These are phyloP conservation scores for Meira nashicola DNA, from an alignment of 1,284 basidiomycete genomes.

Conservation along the genomic window DNA sequence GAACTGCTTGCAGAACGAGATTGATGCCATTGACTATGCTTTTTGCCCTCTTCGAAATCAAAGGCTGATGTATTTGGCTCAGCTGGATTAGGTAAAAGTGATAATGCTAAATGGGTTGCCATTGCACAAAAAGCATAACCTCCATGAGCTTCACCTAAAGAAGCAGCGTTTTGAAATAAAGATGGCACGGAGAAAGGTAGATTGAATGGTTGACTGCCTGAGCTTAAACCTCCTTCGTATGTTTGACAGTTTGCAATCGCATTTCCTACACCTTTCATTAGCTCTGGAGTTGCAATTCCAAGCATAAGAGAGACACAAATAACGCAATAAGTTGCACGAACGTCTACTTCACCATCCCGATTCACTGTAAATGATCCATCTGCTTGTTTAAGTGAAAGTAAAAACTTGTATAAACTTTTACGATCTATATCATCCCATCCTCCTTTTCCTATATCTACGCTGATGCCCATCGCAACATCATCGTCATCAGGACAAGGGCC, in stretches of 20 bases:
- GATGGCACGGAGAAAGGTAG: constrained; percentile 19
- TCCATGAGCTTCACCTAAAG: constrained; percentile 90
- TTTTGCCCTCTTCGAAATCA: neutral
- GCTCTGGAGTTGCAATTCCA: constrained; percentile 79
- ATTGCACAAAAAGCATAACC: constrained; percentile 93
- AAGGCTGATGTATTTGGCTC: neutral
- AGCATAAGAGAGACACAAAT: constrained; percentile 67
- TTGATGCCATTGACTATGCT: neutral
- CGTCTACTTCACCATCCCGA: constrained; percentile 83
- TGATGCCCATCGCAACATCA: constrained; percentile 23
- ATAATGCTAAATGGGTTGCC: constrained; percentile 75
- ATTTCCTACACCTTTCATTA: constrained; percentile 58
- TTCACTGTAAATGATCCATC: constrained; percentile 93
- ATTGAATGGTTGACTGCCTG: constrained; percentile 66
- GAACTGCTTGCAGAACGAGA: constrained; percentile 37
- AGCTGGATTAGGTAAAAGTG: constrained; percentile 55
- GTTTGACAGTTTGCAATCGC: constrained; percentile 74
- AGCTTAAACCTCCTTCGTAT: constrained; percentile 93
- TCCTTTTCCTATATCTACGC: constrained; percentile 53
- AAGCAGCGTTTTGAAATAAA: constrained; percentile 41
- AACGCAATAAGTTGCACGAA: constrained; percentile 74
- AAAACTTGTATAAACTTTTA: constrained; percentile 70
- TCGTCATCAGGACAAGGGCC: constrained; percentile 54
- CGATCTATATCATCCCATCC: constrained; percentile 55
- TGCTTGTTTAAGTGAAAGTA: constrained; percentile 84